These are phyloP conservation scores for Neurospora sp. DNA, from an alignment of 2,329 filamentous ascomycete genomes.

Conservation along the genomic window DNA sequence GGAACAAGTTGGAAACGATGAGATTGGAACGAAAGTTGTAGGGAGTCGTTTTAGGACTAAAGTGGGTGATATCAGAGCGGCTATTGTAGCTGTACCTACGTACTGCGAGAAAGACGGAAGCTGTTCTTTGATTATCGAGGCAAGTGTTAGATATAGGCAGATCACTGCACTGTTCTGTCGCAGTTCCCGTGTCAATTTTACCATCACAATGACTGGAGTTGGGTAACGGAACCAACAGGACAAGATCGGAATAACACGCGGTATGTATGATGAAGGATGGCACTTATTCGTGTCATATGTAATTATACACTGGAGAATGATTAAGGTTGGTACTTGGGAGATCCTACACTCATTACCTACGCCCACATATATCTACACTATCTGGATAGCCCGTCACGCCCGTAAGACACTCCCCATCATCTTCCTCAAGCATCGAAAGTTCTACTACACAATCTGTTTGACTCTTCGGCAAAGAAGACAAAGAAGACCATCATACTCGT, in stretches of 20 bases:
- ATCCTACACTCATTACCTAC: neutral
- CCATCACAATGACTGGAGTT: neutral
- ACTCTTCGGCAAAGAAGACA: neutral
- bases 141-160: neutral
- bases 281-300: neutral
- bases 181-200: neutral
- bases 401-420: neutral
- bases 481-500: neutral
- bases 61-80: neutral
- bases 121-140: neutral
- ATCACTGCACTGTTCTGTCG: neutral
- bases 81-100: neutral
- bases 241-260: neutral
- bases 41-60: neutral
- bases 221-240: neutral
- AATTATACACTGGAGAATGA: neutral
- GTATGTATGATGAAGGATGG: neutral
- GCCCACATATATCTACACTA: neutral
- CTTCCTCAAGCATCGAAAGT: neutral
- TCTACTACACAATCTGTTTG: too few relatives aligned
- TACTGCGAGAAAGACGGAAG: neutral
- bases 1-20: neutral
- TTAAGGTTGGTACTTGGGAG: neutral
- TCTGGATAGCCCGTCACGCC: neutral
- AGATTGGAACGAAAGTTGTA: neutral